A percentile compares a stretch with the other conserved stretches of the same genome.
These are phyloP conservation scores for Pyrenochaeta sp. DNA, from an alignment of 2,329 filamentous ascomycete genomes.

Conservation along the genomic window DNA sequence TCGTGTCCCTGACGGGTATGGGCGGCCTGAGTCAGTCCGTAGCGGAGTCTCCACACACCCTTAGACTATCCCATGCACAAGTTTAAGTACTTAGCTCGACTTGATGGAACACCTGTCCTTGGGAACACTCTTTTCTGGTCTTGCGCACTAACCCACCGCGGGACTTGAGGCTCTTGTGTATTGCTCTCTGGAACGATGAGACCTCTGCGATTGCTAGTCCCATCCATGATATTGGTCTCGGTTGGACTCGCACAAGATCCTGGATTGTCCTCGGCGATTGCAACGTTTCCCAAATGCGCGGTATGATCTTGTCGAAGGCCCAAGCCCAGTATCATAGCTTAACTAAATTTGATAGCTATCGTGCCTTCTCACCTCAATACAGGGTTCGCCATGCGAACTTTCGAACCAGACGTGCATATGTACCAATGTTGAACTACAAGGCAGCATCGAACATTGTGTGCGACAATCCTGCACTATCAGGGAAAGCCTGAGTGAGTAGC, in stretches of 20 bases:
- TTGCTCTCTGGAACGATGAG: slow-evolving; percentile 18
- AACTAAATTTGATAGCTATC: slow-evolving; percentile 16
- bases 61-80: neutral
- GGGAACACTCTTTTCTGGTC: too few species aligned
- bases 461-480: slow-evolving; percentile 22
- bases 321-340: neutral
- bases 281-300: slow-evolving; percentile 26
- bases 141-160: too few species aligned
- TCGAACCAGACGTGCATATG: slow-evolving; percentile 25
- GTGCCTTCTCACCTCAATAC: slow-evolving; percentile 17
- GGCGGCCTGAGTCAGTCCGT: slow-evolving; percentile 1
- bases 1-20: slow-evolving; percentile 2
- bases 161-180: too few species aligned
- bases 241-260: slow-evolving; percentile 23
- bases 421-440: slow-evolving; percentile 20
- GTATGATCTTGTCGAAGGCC: slow-evolving; percentile 16
- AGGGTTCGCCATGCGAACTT: slow-evolving; percentile 14
- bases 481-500: slow-evolving; percentile 21
- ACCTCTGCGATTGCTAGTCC: slow-evolving; percentile 19
- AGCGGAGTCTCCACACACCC: slow-evolving; percentile 8
- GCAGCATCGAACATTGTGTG: slow-evolving; percentile 18
- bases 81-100: neutral
- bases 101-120: slow-evolving; percentile 1
- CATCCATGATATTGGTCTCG: slow-evolving; percentile 21
- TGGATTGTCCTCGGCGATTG: slow-evolving; percentile 15